Evolutionary conservation across 2,329 filamentous ascomycete species (phyloP).

Genomic region (Triangularia verruculosa): DNA sequence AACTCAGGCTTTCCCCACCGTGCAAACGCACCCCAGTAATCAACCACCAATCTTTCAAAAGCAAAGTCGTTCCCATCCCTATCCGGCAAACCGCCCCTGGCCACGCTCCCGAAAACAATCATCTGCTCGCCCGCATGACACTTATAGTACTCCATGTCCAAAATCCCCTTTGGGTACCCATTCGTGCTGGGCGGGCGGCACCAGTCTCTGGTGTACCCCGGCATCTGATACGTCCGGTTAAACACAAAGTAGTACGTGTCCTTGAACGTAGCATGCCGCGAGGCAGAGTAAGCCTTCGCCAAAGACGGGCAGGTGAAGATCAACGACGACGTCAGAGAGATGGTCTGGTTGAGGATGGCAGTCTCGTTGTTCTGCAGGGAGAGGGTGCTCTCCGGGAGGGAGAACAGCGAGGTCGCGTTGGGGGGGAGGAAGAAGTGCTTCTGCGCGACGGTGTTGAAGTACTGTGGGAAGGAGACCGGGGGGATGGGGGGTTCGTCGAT

Average conservation of each 20-base stretch:
- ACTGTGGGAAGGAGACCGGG: conserved; percentile 21
- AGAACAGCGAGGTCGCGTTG: conserved; percentile 20
- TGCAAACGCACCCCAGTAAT: conserved; percentile 38
- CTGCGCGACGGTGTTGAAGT: conserved; percentile 21
- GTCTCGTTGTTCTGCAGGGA: conserved; percentile 9
- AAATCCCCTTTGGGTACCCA: conserved; percentile 34
- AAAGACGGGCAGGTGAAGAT: conserved; percentile 36
- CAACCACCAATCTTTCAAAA: conserved; percentile 35
- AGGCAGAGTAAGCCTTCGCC: conserved; percentile 36
- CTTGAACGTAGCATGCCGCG: conserved; percentile 33
- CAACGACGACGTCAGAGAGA: conserved; percentile 33
- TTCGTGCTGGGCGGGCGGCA: conserved; percentile 32
- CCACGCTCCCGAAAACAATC: conserved; percentile 37
- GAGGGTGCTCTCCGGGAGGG: conserved; percentile 19
- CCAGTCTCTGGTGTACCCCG: conserved; percentile 31
- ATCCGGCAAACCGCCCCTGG: conserved; percentile 32
- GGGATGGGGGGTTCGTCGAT: conserved; percentile 25
- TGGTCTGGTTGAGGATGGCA: conserved; percentile 34
- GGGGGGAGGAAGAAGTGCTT: conserved; percentile 21
- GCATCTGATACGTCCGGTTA: conserved; percentile 40
- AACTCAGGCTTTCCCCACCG: conserved; percentile 34
- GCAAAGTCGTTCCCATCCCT: conserved; percentile 36
- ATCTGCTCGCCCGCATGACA: conserved; percentile 41
- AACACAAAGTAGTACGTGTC: conserved; percentile 38
- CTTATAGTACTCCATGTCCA: conserved; percentile 39